phyloP scores from a whole-genome alignment of 345 rosid species.

The Populus tremula region DNA sequence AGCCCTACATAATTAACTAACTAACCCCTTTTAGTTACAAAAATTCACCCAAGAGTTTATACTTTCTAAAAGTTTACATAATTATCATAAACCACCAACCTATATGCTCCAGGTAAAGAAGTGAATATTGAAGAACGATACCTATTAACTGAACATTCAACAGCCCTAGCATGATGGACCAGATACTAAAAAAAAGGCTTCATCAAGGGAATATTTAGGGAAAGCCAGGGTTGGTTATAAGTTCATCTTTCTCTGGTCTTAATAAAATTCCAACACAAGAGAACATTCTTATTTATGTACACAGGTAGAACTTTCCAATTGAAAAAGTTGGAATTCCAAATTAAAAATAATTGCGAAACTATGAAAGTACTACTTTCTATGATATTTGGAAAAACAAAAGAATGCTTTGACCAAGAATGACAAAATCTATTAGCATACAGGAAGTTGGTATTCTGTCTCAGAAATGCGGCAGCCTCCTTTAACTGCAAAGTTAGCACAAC shows the following conservation, averaged over 20 bases:
- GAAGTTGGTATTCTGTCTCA: conserved; percentile 83
- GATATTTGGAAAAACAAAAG: conserved; percentile 8
- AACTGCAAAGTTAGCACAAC: conserved; percentile 96
- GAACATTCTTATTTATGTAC: background rate
- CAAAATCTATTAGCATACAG: conserved; percentile 49
- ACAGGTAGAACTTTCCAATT: background rate
- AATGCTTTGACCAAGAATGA: background rate
- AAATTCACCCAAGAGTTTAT: too few species aligned
- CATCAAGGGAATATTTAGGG: background rate
- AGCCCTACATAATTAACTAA: too few species aligned
- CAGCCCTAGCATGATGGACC: background rate
- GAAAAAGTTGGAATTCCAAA: background rate
- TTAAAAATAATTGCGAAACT: background rate
- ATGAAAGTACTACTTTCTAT: background rate
- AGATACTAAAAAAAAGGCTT: background rate
- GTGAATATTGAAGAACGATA: background rate
- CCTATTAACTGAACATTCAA: background rate
- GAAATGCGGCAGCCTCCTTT: conserved; percentile 84
- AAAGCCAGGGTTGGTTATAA: background rate
- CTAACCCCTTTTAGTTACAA: too few species aligned
- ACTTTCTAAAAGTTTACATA: too few species aligned
- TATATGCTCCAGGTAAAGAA: background rate
- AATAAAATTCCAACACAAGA: background rate
- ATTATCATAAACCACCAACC: too few species aligned
- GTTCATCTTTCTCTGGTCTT: background rate